Evolutionary conservation across 768 basidiomycete genomes (phyloP), one percentile per base, ranked within the genome.

Genomic region (Trametes meyenii): DNA sequence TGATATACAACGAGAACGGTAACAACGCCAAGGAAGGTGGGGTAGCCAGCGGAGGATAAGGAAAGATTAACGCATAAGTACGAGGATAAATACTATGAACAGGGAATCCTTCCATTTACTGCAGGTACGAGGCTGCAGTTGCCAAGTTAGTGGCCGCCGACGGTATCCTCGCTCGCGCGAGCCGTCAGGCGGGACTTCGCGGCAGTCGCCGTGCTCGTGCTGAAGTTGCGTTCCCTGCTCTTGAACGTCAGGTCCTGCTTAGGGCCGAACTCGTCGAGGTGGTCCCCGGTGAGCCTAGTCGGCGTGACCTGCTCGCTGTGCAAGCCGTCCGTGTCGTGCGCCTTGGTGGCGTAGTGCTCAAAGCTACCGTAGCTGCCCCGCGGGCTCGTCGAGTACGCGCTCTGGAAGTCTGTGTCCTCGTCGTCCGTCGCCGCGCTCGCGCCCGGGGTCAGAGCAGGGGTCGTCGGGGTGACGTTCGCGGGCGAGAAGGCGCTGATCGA

Each of bases 351-450:
- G 43, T 53, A 50, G 43, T 57, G 63, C 56, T 76, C 71, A 49
- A 81, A 79, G 68, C 82, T 83, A 43, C 79, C 82, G 64, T 84
- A 86, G 69, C 88, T 90, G 46, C 77, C 83, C 1, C 88, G 83
- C 13, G 90, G 89, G 68, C 89, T 90, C 3, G 83, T 75, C 5
- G 90, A 92, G 73, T 89, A 92, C 36, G 92, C 92, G 64, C 91
- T 93, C 75, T 92, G 90, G 72, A 93, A 94, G 68, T 94, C 92
- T 26, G 88, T 88, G 67, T 92, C 90, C 21, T 89, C 90, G 66
- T 90, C 90, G 60, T 91, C 89, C 8, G 88, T 84, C 26, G 74
- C 76, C 26, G 73, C 71, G 39, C 74, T 69, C 23, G 71, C 64
- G 2, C 62, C 67, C 2, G 63, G 59, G 12, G 70, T 71, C 24